Percentiles rank a stretch among this genome's conserved stretches.
phyloP scores from a whole-genome alignment of 1,284 basidiomycete species.

The Phenoliferia sp. region DNA sequence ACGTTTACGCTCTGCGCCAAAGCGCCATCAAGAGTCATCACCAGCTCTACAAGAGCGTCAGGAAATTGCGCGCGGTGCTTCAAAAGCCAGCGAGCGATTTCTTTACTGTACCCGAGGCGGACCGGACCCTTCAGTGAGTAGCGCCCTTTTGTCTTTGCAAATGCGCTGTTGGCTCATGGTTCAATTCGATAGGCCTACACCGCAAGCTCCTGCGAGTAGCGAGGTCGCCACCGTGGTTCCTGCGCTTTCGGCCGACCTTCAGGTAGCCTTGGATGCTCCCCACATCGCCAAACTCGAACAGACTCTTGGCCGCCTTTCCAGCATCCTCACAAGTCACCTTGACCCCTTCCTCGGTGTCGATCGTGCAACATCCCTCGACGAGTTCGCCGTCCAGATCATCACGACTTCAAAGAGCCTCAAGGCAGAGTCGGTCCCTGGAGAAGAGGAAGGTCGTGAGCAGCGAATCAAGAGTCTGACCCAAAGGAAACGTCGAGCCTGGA shows the following conservation, averaged over 20 bases:
- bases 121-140: neutral
- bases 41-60: slow-evolving; percentile 83
- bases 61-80: slow-evolving; percentile 86
- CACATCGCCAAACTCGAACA: slow-evolving; percentile 30
- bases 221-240: slow-evolving; percentile 3
- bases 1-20: slow-evolving; percentile 86
- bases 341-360: slow-evolving; percentile 9
- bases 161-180: too few relatives aligned
- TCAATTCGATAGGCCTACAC: neutral
- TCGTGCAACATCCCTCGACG: slow-evolving; percentile 17
- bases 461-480: slow-evolving; percentile 66
- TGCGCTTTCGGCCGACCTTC: slow-evolving; percentile 6
- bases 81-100: slow-evolving; percentile 58
- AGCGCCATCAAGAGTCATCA: slow-evolving; percentile 88
- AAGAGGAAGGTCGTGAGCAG: slow-evolving; percentile 61
- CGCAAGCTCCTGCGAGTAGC: neutral
- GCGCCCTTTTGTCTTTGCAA: too few relatives aligned
- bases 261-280: neutral
- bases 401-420: slow-evolving; percentile 61
- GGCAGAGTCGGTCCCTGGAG: slow-evolving; percentile 45
- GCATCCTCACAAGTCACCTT: slow-evolving; percentile 6
- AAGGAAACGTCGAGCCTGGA: slow-evolving; percentile 86
- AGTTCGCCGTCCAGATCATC: slow-evolving; percentile 69
- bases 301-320: slow-evolving; percentile 23
- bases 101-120: slow-evolving; percentile 32